Base-by-base conservation (phyloP, 768 basidiomycete genomes). In the Boletus rufocinnamomeus region DNA sequence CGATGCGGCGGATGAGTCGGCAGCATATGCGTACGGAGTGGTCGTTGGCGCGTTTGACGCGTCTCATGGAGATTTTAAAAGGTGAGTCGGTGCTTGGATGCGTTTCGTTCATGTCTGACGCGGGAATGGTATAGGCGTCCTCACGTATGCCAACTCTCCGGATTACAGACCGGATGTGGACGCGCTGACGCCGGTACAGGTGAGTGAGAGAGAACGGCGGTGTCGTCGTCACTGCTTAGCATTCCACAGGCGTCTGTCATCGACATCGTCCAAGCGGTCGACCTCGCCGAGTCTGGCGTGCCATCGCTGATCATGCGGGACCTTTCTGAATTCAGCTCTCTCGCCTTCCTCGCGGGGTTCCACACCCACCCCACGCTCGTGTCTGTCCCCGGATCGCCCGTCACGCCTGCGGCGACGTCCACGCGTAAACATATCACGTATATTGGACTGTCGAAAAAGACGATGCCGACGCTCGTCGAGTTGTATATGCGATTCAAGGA, bases 141-240 rank as follows among this genome's bases (percentile, higher is more conserved):
- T 91, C 63, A 95, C 91, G 0, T 97, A 97, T 67, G 77, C 86
- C 2, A 78, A 79, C 56, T 95, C 92, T 0, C 86, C 89, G 16
- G 93, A 96, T 67, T 96, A 93, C 70, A 79, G 94, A 43, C 88
- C 91, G 2, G 96, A 99, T 65, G 79, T 95, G 43, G 95, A 98
- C 67, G 73, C 77, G 23, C 77, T 98, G 38, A 84, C 85, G 23
- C 89, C 92, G 44, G 83, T 93, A 8, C 91, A 93, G 82, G 90
- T 89, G 69, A 40, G 77, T 55, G 44, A 44, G 14, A 41, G 17
- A 32, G 19, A 13, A 45, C 2, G 40, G 10, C 16, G 19, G 23
- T 2, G 23, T 45, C 7, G 40, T 32, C 13, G 50, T 38, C 11
- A 5, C 10, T n/a, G 23, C 6, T 52, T 9, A 6, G 11, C 35